Conservation (phyloP, 2,329 filamentous ascomycete genomes). For the Apiospora pterosperma region DNA sequence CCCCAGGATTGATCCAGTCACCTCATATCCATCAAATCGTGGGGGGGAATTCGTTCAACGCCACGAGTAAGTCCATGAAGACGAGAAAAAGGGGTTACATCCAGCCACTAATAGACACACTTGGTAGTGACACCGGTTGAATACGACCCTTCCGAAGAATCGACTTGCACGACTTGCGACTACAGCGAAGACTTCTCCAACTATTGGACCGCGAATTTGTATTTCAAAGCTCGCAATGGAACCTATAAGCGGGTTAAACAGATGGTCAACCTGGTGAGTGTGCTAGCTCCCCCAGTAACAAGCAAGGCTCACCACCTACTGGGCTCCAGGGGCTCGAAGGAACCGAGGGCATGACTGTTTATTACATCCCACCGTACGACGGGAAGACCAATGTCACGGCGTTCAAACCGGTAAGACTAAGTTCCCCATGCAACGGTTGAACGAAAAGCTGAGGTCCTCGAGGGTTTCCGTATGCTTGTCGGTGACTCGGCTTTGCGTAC, state of each 20-base stretch:
- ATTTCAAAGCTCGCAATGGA: slow-evolving; percentile 25
- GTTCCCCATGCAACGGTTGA: not conserved
- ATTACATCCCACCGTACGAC: slow-evolving; percentile 28
- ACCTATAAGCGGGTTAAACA: slow-evolving; percentile 19
- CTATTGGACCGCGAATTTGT: slow-evolving; percentile 29
- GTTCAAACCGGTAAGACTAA: slow-evolving; percentile 22
- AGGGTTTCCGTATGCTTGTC: slow-evolving; percentile 30
- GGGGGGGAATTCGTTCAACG: slow-evolving; percentile 29
- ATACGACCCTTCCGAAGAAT: slow-evolving; percentile 21
- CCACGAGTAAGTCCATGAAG: slow-evolving; percentile 5
- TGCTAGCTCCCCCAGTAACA: not conserved
- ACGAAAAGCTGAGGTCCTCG: not conserved
- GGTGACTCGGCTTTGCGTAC: slow-evolving; percentile 21
- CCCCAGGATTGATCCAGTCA: slow-evolving; percentile 25
- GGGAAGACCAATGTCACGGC: slow-evolving; percentile 22
- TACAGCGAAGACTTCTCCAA: slow-evolving; percentile 31
- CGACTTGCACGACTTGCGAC: slow-evolving; percentile 28
- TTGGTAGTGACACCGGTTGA: slow-evolving; percentile 12
- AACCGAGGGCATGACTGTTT: slow-evolving; percentile 26
- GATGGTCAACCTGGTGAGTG: slow-evolving; percentile 23
- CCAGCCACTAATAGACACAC: not conserved
- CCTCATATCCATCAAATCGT: slow-evolving; percentile 30
- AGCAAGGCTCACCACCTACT: not conserved
- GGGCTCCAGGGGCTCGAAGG: slow-evolving; percentile 16
- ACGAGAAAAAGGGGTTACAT: too few relatives aligned